Percentiles rank a stretch among this genome's conserved stretches.
Evolutionary conservation across 2,329 filamentous ascomycete genomes (phyloP).

Genomic region (Beauveria pseudobassiana): DNA sequence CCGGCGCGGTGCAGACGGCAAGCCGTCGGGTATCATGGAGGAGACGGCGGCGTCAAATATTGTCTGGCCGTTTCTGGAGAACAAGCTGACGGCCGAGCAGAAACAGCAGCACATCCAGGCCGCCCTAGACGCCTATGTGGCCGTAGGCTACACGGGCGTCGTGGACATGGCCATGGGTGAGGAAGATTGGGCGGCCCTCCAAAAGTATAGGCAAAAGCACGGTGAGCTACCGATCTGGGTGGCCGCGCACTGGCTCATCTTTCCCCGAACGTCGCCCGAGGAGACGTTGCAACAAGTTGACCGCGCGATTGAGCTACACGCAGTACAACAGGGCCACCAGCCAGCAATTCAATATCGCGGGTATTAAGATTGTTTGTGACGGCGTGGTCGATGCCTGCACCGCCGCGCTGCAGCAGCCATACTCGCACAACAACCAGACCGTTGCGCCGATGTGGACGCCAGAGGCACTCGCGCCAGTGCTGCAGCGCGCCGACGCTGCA

Average conservation of each 20-base stretch:
- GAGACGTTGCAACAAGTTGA: constrained; percentile 33
- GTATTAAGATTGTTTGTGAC: constrained; percentile 57
- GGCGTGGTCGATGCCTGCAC: constrained; percentile 58
- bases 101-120: constrained; percentile 33
- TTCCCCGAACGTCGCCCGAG: constrained; percentile 26
- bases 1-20: constrained; percentile 34
- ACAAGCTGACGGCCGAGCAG: constrained; percentile 32
- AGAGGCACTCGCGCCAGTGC: constrained; percentile 44
- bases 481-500: constrained; percentile 42
- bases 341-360: constrained; percentile 42
- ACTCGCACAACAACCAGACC: constrained; percentile 37
- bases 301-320: constrained; percentile 33
- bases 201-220: constrained; percentile 26
- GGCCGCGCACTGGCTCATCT: constrained; percentile 43
- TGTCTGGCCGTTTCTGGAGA: constrained; percentile 40
- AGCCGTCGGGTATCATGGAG: constrained; percentile 35
- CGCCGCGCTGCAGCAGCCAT: constrained; percentile 49
- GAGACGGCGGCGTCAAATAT: constrained; percentile 37
- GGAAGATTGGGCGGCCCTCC: constrained; percentile 35
- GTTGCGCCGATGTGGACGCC: constrained; percentile 45
- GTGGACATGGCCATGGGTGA: constrained; percentile 50
- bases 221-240: constrained; percentile 31
- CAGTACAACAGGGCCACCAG: constrained; percentile 22
- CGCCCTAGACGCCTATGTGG: constrained; percentile 37
- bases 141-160: constrained; percentile 40